Percentiles rank a stretch among this genome's conserved stretches.
Evolutionary conservation across 1,284 basidiomycete genomes (phyloP).

Genomic region (Phellinidium pouzarii): DNA sequence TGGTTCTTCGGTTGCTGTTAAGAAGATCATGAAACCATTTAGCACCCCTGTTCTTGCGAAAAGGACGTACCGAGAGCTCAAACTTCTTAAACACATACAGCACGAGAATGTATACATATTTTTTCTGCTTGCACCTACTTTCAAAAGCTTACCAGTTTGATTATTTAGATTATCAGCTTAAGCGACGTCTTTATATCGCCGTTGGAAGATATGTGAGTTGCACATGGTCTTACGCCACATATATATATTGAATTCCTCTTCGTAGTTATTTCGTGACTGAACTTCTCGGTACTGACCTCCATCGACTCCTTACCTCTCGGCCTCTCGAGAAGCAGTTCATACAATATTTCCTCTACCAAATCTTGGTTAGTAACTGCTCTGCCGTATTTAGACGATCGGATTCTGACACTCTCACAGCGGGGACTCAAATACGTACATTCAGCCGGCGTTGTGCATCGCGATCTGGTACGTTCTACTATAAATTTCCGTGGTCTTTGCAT

Average conservation of each 20-base stretch:
- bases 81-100: constrained; percentile 96
- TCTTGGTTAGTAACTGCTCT: constrained; percentile 57
- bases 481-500: background rate
- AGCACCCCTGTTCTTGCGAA: constrained; percentile 97
- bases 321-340: constrained; percentile 99
- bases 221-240: background rate
- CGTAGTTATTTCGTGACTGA: constrained; percentile 98
- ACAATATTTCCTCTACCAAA: constrained; percentile 99
- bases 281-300: constrained; percentile 94
- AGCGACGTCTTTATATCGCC: constrained; percentile 99
- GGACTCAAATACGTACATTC: constrained; percentile 99
- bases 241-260: constrained; percentile 3
- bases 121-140: background rate
- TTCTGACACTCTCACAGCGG: constrained; percentile 44
- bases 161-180: constrained; percentile 86
- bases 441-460: constrained; percentile 97
- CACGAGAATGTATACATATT: constrained; percentile 89
- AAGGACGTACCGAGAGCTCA: constrained; percentile 96
- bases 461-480: constrained; percentile 55
- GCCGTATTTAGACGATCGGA: background rate
- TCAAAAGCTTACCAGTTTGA: constrained; percentile 9
- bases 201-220: constrained; percentile 85
- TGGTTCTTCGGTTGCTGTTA: constrained; percentile 91
- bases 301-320: constrained; percentile 91
- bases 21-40: constrained; percentile 99